These are phyloP conservation scores for Fusarium multiceps DNA, from an alignment of 2,329 filamentous ascomycete species.

Conservation along the genomic window DNA sequence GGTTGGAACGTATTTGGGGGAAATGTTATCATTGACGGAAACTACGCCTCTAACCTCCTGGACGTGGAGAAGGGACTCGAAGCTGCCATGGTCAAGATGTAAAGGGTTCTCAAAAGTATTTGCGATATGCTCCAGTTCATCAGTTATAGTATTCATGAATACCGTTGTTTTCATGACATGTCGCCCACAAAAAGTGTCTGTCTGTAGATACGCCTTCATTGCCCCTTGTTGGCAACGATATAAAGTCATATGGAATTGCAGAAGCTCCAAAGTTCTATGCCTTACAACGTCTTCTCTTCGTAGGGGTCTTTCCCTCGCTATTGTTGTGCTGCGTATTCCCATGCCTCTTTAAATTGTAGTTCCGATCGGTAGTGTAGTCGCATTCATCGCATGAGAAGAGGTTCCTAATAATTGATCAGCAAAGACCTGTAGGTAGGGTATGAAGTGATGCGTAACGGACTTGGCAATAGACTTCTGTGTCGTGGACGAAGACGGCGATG, in stretches of 20 bases:
- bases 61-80: no score
- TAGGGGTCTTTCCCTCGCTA: no score
- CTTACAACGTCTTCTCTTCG: neutral
- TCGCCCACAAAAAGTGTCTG: neutral
- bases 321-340: neutral
- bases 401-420: neutral
- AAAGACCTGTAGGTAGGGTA: fast-evolving
- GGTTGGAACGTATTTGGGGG: fast-evolving
- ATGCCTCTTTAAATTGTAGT: neutral
- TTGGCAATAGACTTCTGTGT: fast-evolving
- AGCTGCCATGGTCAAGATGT: no score
- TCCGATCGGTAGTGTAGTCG: neutral
- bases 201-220: neutral
- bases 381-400: neutral
- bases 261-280: neutral
- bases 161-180: neutral
- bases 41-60: no score
- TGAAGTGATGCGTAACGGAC: neutral
- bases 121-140: neutral
- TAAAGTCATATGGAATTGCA: neutral
- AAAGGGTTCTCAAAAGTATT: no score
- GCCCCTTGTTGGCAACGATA: neutral
- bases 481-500: fast-evolving
- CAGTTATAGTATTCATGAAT: neutral
- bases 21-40: no score